These are phyloP conservation scores for Chaetomium cochliodes DNA, from an alignment of 495 filamentous ascomycete genomes.

Conservation along the genomic window DNA sequence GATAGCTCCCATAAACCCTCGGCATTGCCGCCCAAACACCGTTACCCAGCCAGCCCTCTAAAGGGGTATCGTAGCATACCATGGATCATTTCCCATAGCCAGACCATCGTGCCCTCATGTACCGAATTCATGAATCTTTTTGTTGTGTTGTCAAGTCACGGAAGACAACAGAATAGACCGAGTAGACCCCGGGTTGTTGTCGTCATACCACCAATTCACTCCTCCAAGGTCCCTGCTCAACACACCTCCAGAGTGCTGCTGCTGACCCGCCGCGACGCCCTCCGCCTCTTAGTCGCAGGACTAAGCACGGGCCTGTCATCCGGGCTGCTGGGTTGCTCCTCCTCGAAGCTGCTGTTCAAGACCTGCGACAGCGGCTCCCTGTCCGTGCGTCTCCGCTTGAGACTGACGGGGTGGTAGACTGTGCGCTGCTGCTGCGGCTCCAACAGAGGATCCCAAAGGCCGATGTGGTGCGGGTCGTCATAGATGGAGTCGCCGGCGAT, in stretches of 20 bases:
- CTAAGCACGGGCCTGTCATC: constrained; percentile 33
- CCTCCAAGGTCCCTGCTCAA: constrained; percentile 12
- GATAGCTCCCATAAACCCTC: neutral
- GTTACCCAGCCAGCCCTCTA: constrained; percentile 13
- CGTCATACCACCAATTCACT: neutral
- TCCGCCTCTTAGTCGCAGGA: constrained; percentile 38
- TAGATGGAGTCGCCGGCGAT: constrained; percentile 39
- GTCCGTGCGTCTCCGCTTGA: constrained; percentile 32
- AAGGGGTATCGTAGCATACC: constrained; percentile 5
- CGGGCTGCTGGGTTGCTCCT: constrained; percentile 29
- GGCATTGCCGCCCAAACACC: constrained; percentile 6
- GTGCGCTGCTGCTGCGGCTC: constrained; percentile 19
- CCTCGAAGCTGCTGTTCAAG: constrained; percentile 40
- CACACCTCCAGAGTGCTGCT: constrained; percentile 32
- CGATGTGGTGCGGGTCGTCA: constrained; percentile 36
- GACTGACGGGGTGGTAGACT: constrained; percentile 5
- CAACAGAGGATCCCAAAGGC: constrained; percentile 36
- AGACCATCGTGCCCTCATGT: constrained; percentile 10
- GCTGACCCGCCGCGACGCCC: constrained; percentile 27
- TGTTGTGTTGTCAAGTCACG: neutral
- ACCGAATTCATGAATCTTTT: constrained; percentile 3
- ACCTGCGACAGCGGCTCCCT: constrained; percentile 30
- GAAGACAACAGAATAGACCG: neutral
- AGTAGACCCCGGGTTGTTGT: neutral
- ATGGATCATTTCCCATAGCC: constrained; percentile 14